A percentile compares a stretch with the other conserved stretches of the same genome.
phyloP scores from a whole-genome alignment of 2,329 filamentous ascomycete genomes.

The Seiridium cupressi region DNA sequence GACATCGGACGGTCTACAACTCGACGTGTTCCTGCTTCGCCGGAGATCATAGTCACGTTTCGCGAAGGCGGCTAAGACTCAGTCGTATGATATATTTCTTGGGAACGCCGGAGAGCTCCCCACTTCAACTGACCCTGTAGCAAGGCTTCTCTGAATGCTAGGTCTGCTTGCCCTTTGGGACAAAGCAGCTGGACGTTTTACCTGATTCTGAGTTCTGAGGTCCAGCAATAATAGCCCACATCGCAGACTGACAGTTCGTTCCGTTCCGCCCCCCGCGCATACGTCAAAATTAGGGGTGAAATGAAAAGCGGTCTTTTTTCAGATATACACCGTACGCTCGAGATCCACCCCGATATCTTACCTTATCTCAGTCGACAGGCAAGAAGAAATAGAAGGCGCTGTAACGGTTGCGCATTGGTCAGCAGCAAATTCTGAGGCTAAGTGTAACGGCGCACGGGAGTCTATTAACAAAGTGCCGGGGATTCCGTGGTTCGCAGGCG shows the following conservation, averaged over 20 bases:
- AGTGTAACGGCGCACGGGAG: slow-evolving; percentile 4
- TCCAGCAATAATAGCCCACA: no score
- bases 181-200: no score
- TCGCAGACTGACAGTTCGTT: no score
- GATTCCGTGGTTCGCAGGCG: neutral
- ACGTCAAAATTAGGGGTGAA: neutral
- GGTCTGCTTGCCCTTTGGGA: no score
- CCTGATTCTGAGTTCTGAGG: no score
- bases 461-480: slow-evolving; percentile 1
- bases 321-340: neutral
- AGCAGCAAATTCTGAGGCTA: neutral
- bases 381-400: no score
- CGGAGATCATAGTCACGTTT: neutral
- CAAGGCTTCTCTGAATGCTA: no score
- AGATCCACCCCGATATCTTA: neutral
- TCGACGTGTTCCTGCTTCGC: neutral
- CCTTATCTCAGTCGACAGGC: neutral
- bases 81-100: neutral
- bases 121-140: no score
- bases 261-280: neutral
- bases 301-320: neutral
- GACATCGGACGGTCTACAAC: neutral
- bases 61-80: neutral
- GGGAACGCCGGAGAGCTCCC: neutral
- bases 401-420: neutral